phyloP scores from a whole-genome alignment of 2,329 filamentous ascomycete species.

The Rhynchosporium secalis region DNA sequence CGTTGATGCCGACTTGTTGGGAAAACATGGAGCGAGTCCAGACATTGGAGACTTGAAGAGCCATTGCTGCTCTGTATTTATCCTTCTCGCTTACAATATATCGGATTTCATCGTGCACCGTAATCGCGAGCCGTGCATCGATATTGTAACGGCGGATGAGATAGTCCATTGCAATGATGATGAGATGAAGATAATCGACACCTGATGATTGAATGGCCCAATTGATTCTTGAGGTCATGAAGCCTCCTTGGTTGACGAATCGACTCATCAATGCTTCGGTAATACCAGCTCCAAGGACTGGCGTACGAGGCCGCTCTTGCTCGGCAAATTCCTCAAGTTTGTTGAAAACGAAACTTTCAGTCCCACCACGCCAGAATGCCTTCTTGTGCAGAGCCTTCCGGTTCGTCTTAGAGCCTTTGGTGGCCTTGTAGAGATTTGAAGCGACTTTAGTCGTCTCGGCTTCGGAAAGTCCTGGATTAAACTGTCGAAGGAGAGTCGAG shows the following conservation, averaged over 20 bases:
- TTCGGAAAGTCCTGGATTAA: slow-evolving; percentile 84
- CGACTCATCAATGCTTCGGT: slow-evolving; percentile 91
- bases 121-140: slow-evolving; percentile 81
- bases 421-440: slow-evolving; percentile 78
- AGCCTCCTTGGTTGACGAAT: slow-evolving; percentile 84
- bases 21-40: slow-evolving; percentile 98
- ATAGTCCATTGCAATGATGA: slow-evolving; percentile 95
- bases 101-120: slow-evolving; percentile 95
- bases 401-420: slow-evolving; percentile 85
- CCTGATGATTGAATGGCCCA: slow-evolving; percentile 99
- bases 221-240: slow-evolving; percentile 95
- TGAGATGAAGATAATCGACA: slow-evolving; percentile 92
- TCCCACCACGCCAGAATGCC: slow-evolving; percentile 92
- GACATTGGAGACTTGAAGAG: slow-evolving; percentile 87
- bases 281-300: slow-evolving; percentile 90
- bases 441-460: slow-evolving; percentile 74
- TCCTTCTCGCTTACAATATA: slow-evolving; percentile 86
- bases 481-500: slow-evolving; percentile 83
- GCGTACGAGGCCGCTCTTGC: slow-evolving; percentile 85
- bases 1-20: slow-evolving; percentile 93
- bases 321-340: slow-evolving; percentile 97
- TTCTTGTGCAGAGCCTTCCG: slow-evolving; percentile 70
- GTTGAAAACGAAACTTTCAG: slow-evolving; percentile 98
- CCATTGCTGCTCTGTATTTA: slow-evolving; percentile 87
- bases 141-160: slow-evolving; percentile 83